Evolutionary conservation across 2,329 filamentous ascomycete genomes (phyloP).

Genomic region (Talaromyces sp.): DNA sequence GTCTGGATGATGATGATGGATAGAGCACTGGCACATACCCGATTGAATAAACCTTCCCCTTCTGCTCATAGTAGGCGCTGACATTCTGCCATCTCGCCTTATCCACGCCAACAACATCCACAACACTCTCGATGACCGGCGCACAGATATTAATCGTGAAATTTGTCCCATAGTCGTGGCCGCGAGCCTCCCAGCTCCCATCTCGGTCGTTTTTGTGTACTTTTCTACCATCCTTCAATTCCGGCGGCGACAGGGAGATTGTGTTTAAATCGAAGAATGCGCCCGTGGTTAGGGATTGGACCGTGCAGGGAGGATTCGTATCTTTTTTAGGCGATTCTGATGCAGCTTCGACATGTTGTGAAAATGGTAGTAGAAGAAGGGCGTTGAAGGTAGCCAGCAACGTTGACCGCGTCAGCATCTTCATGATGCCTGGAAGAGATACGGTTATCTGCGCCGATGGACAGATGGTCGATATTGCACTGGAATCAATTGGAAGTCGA

Average conservation of each 20-base stretch:
- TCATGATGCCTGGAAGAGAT: conserved; percentile 26
- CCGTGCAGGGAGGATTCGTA: conserved; percentile 54
- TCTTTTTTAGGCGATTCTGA: conserved; percentile 24
- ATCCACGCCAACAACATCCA: conserved; percentile 44
- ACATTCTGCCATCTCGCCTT: conserved; percentile 41
- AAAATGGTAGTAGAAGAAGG: conserved; percentile 25
- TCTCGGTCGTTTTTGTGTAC: conserved; percentile 33
- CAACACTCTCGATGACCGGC: conserved; percentile 44
- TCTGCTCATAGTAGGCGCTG: conserved; percentile 45
- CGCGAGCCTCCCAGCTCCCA: conserved; percentile 46
- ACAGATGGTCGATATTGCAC: background rate
- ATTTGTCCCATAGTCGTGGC: conserved; percentile 47
- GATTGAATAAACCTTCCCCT: conserved; percentile 42
- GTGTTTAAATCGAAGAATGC: conserved; percentile 60
- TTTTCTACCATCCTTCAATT: conserved; percentile 37
- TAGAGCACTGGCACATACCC: conserved; percentile 37
- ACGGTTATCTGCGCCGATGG: background rate
- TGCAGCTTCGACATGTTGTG: conserved; percentile 5
- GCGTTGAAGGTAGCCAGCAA: conserved; percentile 23
- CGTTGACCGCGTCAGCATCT: conserved; percentile 26
- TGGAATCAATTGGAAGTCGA: background rate
- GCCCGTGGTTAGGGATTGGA: conserved; percentile 55
- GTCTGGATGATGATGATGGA: no score
- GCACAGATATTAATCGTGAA: conserved; percentile 50
- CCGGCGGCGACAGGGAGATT: conserved; percentile 49